Evolutionary conservation across 2,329 filamentous ascomycete genomes (phyloP).

Genomic region (Botrytis squamosa): DNA sequence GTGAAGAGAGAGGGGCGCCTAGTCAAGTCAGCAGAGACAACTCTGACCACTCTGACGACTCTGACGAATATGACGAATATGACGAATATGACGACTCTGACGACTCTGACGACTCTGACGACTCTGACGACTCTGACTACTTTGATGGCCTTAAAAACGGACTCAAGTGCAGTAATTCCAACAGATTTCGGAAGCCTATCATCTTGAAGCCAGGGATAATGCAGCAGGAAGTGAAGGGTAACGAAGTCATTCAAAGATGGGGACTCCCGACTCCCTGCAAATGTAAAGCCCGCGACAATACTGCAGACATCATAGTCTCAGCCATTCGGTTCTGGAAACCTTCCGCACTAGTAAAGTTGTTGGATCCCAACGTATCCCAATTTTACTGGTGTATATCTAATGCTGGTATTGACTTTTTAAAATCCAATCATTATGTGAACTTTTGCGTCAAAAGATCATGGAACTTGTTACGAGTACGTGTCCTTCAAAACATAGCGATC

Average conservation of each 20-base stretch:
- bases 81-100: no score
- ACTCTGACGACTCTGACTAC: no score
- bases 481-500: background rate
- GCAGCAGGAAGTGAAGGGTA: fast-evolving
- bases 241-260: background rate
- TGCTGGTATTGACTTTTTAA: no score
- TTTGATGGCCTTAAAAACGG: no score
- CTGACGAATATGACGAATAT: no score
- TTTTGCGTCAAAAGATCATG: background rate
- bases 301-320: background rate
- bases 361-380: background rate
- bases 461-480: background rate
- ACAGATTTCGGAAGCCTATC: background rate
- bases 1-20: no score
- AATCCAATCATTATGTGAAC: no score
- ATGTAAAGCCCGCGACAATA: background rate
- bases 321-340: background rate
- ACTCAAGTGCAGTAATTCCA: background rate
- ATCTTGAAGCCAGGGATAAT: background rate
- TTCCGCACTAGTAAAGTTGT: background rate
- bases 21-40: no score
- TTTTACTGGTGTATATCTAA: background rate
- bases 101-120: no score
- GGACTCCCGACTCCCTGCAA: background rate
- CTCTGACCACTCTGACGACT: no score